Conservation (phyloP, 768 basidiomycete species). For the Psilocybe azurescens region DNA sequence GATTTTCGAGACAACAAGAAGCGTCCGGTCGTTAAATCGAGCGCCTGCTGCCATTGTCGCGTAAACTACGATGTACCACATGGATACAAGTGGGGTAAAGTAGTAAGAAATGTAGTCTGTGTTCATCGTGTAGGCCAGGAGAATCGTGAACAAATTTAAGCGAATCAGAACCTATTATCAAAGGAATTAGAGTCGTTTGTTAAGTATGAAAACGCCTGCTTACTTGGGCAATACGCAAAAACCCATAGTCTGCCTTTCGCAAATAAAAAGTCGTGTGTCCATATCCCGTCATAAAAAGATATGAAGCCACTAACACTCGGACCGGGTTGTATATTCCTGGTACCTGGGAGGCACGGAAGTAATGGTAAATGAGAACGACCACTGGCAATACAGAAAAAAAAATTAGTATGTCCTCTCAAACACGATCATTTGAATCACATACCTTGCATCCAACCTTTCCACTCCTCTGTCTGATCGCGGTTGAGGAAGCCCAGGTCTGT, state of each 20-base stretch:
- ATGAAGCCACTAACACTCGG: constrained; percentile 86
- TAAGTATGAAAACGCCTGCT: constrained; percentile 6
- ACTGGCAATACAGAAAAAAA: constrained; percentile 48
- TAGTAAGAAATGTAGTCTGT: constrained; percentile 92
- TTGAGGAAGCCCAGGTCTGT: constrained; percentile 91
- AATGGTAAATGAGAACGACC: constrained; percentile 91
- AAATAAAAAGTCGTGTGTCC: constrained; percentile 89
- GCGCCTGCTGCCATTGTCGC: constrained; percentile 74
- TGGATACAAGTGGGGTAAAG: constrained; percentile 87
- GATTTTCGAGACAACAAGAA: constrained; percentile 76
- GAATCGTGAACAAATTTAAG: constrained; percentile 81
- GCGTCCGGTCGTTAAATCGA: constrained; percentile 70
- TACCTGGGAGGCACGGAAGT: constrained; percentile 86
- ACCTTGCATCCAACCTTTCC: constrained; percentile 99
- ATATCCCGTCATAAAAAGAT: constrained; percentile 94
- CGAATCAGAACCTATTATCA: constrained; percentile 66
- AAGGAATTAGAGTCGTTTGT: constrained; percentile 11
- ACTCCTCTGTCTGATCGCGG: constrained; percentile 93
- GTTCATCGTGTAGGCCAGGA: constrained; percentile 90
- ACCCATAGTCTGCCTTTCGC: constrained; percentile 87
- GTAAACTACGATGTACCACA: constrained; percentile 92
- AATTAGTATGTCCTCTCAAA: constrained; percentile 6
- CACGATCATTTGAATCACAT: constrained; percentile 28
- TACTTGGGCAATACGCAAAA: constrained; percentile 76
- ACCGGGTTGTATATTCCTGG: constrained; percentile 95